These are phyloP conservation scores for Globisporangium echinulatum DNA, from an alignment of 352 stramenopile species.

Conservation along the genomic window DNA sequence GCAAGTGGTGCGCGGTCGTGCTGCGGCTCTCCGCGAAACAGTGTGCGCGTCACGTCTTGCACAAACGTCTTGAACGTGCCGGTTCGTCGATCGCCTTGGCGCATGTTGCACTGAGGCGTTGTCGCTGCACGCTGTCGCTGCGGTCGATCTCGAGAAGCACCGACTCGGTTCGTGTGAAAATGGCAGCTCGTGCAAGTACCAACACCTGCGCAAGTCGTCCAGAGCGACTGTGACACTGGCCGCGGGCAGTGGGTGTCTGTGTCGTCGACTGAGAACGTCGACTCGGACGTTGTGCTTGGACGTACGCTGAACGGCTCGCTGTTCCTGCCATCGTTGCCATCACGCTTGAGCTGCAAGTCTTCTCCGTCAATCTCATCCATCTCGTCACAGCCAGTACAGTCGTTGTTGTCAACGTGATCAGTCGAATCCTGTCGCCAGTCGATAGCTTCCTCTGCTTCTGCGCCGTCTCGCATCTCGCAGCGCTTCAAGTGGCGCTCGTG, in stretches of 20 bases:
- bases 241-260: background rate
- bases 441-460: background rate
- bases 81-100: background rate
- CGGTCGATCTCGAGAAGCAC: background rate
- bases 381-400: too few relatives aligned
- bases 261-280: conserved; percentile 10
- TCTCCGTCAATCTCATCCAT: too few relatives aligned
- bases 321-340: background rate
- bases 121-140: background rate
- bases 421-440: background rate
- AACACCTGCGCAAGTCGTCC: too few relatives aligned
- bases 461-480: too few relatives aligned
- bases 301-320: conserved; percentile 9
- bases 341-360: background rate
- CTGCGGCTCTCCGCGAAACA: conserved; percentile 5
- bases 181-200: background rate
- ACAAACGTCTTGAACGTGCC: conserved; percentile 9
- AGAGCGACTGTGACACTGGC: too few relatives aligned
- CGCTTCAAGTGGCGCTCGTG: too few relatives aligned
- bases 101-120: background rate
- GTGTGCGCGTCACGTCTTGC: conserved; percentile 9
- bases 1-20: too few relatives aligned
- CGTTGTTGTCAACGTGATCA: background rate
- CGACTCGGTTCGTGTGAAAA: background rate
- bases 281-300: conserved; percentile 7